Base-by-base conservation (phyloP, 306 rosid genomes). In the Alnus rubra region DNA sequence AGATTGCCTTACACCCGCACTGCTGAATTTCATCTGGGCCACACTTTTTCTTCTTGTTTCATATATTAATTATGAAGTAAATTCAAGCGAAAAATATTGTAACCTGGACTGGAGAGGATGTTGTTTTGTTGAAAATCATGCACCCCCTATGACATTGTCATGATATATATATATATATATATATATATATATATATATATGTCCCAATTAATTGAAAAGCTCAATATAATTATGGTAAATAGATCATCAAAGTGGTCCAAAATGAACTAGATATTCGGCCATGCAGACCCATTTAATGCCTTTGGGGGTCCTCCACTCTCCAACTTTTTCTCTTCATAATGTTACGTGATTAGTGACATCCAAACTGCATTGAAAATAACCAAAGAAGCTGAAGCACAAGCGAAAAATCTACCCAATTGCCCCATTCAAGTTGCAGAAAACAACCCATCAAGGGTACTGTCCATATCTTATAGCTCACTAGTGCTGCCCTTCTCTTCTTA, bases 221-320 rank as follows among this genome's bases (percentile, higher is more conserved):
- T 7, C 71, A 65, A 3, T 2, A 16, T 9, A 23, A 33, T 37
- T 15, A 8, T 3, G 72, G 33, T 23, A 7, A 18, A 18, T 67
- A 39, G 48, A 16, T 42, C 11, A 39, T 18, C 42, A 3, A 67
- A 18, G 72, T 67, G 49, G 50, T 1, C 23, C 72, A 67, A 67
- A 35, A 64, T 37, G 4, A 67, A 3, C 19, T 1, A 42, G 54
- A 6, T 48, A 31, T 47, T 35, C 28, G 69, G 69, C 65, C 47
- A 59, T 76, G 65, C 53, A 78, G 44, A 35, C 15, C 72, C 69
- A 28, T 39, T 78, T 47, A 75, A 72, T 78, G 69, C 74, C 10
- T 75, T 80, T 64, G 49, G 60, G 77, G 76, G 78, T 59, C 80
- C 82, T 77, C 59, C 75, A 1, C 54, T 69, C 63, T 28, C 73